Percentiles rank a stretch among this genome's conserved stretches.
These are phyloP conservation scores for Acanthamoeba triangularis DNA, from an alignment of 208 protist species.

Conservation along the genomic window DNA sequence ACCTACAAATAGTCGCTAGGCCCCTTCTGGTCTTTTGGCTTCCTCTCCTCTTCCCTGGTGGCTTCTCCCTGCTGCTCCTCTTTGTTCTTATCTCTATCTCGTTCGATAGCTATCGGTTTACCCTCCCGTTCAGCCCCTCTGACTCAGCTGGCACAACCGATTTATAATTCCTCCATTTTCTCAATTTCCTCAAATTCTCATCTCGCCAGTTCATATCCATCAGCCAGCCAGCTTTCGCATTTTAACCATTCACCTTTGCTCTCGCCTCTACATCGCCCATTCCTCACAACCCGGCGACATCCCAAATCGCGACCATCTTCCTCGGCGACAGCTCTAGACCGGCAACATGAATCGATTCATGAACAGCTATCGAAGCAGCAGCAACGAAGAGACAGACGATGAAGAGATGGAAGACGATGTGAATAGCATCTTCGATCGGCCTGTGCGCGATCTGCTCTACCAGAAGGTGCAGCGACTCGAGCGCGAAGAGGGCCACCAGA, in stretches of 20 bases:
- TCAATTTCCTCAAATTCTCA: no score
- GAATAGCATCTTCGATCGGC: neutral
- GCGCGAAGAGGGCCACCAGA: neutral
- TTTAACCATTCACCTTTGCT: neutral
- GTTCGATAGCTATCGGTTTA: neutral
- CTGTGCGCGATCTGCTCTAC: slow-evolving; percentile 1
- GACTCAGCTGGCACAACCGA: neutral
- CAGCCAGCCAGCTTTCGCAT: neutral
- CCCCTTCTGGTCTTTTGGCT: neutral
- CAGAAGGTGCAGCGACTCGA: slow-evolving; percentile 16
- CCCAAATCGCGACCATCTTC: neutral
- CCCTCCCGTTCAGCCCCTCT: neutral
- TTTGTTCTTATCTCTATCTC: neutral
- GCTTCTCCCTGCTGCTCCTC: neutral
- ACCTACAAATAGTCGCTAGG: neutral
- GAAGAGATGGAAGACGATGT: slow-evolving; percentile 1
- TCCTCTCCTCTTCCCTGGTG: neutral
- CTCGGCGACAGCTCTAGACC: neutral
- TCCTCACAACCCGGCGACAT: neutral
- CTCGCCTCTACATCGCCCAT: neutral
- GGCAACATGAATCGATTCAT: neutral
- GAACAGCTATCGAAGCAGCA: neutral
- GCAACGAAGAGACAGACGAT: neutral
- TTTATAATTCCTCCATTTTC: neutral
- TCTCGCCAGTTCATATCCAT: no score